Conservation (phyloP, 139 green algal genomes). For the Astrephomene gubernaculifera region DNA sequence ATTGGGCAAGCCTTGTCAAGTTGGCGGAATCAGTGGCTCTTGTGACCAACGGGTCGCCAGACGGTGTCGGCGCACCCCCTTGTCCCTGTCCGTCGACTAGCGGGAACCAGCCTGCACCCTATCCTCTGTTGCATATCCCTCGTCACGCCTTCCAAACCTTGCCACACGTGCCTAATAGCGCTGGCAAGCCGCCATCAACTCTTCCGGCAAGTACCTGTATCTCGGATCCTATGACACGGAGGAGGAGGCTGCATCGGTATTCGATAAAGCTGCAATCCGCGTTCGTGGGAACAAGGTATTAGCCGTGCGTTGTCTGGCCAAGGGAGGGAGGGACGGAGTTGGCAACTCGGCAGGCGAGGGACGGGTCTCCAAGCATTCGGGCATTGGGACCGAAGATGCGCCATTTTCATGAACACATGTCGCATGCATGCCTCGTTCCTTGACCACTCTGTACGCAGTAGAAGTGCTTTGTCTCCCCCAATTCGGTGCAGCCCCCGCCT, state of each 20-base stretch:
- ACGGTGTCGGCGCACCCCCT: no score
- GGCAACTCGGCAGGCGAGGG: not conserved
- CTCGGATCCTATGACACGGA: conserved; percentile 67
- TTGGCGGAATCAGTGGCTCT: no score
- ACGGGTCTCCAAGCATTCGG: not conserved
- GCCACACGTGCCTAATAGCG: no score
- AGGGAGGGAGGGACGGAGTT: not conserved
- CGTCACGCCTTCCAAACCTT: no score
- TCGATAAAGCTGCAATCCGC: conserved; percentile 65
- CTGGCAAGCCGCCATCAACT: conserved; percentile 78
- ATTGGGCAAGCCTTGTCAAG: no score
- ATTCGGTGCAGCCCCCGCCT: not conserved
- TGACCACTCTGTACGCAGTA: not conserved
- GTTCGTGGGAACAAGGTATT: conserved; percentile 55
- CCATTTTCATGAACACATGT: not conserved
- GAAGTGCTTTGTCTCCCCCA: not conserved
- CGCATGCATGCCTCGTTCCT: not conserved
- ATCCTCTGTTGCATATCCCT: no score
- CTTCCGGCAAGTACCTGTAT: conserved; percentile 73
- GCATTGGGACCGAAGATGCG: not conserved
- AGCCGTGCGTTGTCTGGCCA: not conserved
- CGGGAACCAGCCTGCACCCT: no score
- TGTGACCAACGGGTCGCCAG: no score
- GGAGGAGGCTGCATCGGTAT: conserved; percentile 57
- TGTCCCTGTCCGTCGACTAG: no score